These are phyloP conservation scores for Trichosporon sp. DNA, from an alignment of 1,284 basidiomycete genomes.

Conservation along the genomic window DNA sequence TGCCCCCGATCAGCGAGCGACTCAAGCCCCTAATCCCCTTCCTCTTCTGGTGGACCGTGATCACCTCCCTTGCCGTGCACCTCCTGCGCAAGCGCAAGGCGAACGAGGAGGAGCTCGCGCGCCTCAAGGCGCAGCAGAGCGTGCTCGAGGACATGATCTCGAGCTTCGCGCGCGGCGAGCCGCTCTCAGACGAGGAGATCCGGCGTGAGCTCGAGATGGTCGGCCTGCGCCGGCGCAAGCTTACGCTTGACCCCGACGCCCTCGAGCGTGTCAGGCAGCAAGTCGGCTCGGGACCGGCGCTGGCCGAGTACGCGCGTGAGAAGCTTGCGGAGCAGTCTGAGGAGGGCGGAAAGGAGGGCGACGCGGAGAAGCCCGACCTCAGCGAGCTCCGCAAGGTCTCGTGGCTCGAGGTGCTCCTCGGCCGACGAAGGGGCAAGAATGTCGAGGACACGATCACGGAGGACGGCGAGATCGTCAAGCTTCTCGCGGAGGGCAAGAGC, in stretches of 20 bases:
- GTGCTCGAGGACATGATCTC: conserved; percentile 45
- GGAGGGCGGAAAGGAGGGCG: conserved; percentile 33
- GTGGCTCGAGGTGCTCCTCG: conserved; percentile 53
- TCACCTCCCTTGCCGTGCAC: conserved; percentile 54
- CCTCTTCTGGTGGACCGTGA: conserved; percentile 53
- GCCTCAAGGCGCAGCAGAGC: conserved; percentile 43
- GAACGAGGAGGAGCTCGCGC: conserved; percentile 38
- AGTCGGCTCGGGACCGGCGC: neutral
- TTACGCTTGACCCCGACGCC: conserved; percentile 2
- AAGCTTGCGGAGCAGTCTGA: neutral
- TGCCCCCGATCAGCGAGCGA: conserved; percentile 48
- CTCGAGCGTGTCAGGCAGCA: conserved; percentile 10
- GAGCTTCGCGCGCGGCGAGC: conserved; percentile 34
- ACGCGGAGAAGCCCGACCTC: conserved; percentile 29
- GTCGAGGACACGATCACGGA: conserved; percentile 23
- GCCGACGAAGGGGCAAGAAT: conserved; percentile 38
- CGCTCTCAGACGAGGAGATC: conserved; percentile 44
- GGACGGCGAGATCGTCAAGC: conserved; percentile 27
- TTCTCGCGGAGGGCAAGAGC: conserved; percentile 36
- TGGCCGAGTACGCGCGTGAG: neutral
- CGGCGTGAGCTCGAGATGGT: conserved; percentile 56
- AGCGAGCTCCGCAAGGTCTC: conserved; percentile 41
- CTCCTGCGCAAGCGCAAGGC: conserved; percentile 41
- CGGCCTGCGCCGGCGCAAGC: conserved; percentile 39
- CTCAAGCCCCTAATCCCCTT: conserved; percentile 52